phyloP scores from a whole-genome alignment of 2,329 filamentous ascomycete species.

The Aureobasidium uvarum region DNA sequence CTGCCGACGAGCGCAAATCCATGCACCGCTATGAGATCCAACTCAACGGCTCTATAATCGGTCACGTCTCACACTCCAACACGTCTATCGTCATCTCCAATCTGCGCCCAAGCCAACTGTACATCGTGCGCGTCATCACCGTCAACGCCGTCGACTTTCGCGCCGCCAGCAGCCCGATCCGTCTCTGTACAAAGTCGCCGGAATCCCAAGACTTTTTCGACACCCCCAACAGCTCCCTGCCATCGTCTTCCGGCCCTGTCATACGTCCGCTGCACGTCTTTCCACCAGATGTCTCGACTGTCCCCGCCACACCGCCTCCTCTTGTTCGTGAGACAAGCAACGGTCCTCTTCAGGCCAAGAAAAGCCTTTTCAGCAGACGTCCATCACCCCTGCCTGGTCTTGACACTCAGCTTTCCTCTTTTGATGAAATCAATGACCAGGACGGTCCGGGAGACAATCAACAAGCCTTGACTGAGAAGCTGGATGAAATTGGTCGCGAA shows the following conservation, averaged over 20 bases:
- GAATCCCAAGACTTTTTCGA: conserved; percentile 49
- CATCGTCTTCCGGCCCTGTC: conserved; percentile 30
- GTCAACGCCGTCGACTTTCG: conserved; percentile 92
- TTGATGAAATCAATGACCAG: conserved; percentile 45
- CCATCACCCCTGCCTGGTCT: conserved; percentile 58
- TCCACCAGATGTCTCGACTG: conserved; percentile 21
- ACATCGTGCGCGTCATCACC: conserved; percentile 89
- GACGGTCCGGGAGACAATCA: conserved; percentile 63
- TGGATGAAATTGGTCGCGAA: conserved; percentile 77
- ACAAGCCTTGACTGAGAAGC: conserved; percentile 74
- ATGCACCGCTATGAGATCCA: conserved; percentile 88
- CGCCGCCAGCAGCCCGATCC: conserved; percentile 79
- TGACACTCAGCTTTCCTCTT: conserved; percentile 40
- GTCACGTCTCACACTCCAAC: conserved; percentile 76
- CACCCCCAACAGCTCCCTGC: conserved; percentile 45
- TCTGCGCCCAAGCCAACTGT: conserved; percentile 80
- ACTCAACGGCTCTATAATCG: conserved; percentile 79
- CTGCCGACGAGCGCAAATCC: conserved; percentile 49
- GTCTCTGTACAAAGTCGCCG: conserved; percentile 66
- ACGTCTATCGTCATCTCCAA: conserved; percentile 90
- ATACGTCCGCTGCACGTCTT: conserved; percentile 28
- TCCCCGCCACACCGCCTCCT: conserved; percentile 47
- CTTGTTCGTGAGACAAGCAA: conserved; percentile 66
- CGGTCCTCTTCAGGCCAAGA: conserved; percentile 54
- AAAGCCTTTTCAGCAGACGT: conserved; percentile 70